phyloP scores from a whole-genome alignment of 345 rosid genomes.

The Mangifera indica region DNA sequence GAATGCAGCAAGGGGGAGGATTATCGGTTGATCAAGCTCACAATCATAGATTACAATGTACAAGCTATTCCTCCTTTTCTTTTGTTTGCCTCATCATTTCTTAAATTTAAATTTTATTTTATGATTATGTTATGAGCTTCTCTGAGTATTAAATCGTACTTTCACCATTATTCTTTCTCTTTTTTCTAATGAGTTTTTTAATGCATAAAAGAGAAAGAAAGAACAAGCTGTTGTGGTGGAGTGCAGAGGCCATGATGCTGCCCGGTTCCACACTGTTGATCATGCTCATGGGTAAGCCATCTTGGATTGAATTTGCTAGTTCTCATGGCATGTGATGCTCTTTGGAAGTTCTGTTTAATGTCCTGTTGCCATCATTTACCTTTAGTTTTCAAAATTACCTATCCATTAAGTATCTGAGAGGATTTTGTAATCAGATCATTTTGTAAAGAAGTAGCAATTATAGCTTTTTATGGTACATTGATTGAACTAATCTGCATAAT shows the following conservation, averaged over 20 bases:
- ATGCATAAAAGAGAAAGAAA: conserved; percentile 53
- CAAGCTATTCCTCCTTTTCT: background rate
- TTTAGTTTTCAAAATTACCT: background rate
- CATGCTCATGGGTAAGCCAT: conserved; percentile 81
- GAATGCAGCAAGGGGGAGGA: conserved; percentile 97
- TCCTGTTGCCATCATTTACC: background rate
- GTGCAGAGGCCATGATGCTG: conserved; percentile 95
- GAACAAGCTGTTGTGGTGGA: conserved; percentile 74
- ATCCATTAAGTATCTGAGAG: background rate
- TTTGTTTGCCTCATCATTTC: background rate
- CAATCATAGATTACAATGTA: conserved; percentile 75
- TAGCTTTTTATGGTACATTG: background rate
- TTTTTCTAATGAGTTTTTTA: conserved; percentile 9
- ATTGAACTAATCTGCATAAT: background rate
- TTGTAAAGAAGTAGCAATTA: background rate
- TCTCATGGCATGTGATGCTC: background rate
- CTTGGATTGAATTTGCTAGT: background rate
- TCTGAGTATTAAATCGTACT: background rate
- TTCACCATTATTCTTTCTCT: too few species aligned
- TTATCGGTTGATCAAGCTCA: conserved; percentile 78
- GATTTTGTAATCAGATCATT: background rate
- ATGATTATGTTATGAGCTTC: background rate
- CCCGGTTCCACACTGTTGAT: conserved; percentile 64
- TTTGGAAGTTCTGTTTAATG: background rate
- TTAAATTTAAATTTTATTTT: background rate